Evolutionary conservation across 2,329 filamentous ascomycete species (phyloP), one percentile per base, ranked within the genome.

Genomic region (Periconia digitata): DNA sequence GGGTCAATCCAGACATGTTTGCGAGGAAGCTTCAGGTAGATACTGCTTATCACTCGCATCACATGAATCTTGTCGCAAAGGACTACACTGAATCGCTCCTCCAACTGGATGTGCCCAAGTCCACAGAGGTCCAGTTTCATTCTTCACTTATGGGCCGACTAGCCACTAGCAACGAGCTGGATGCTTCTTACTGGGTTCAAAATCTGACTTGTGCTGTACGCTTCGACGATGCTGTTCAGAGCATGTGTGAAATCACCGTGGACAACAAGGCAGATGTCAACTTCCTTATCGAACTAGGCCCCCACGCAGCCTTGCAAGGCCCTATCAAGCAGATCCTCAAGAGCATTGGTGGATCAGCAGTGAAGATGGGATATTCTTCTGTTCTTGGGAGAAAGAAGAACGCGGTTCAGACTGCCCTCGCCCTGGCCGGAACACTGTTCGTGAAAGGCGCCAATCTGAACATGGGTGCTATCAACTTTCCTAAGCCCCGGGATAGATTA

Each of bases 31-130:
- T 79, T 1, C n/a, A n/a, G n/a, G n/a, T 78, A 3, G 72, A 76
- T 16, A 70, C 60, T 6, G 77, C 76, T 0, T 79, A 79, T 45
- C 77, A 79, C 48, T 63, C 59, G 4, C 55, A 63, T 42, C 58
- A 61, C 35, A 63, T 64, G 61, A 43, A 56, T 13, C 24, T 53
- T 1, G 46, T 63, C 16, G 56, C 53, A 6, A 56, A 61, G 4
- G 56, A 59, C 3, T 67, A 67, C 27, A 54, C 58, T 3, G 53
- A 57, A 15, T 58, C 57, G 10, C 55, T 67, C 12, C 59, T 62
- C 34, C 53, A 43, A 13, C 27, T 13, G n/a, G 10, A 15, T 13
- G 37, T 56, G 60, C 12, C 52, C 43, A 22, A 48, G 17, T 55
- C 60, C 55, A 57, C 56, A 58, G 46, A 15, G 37, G 50, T 22